These are phyloP conservation scores for Simplicillium aogashimaense DNA, from an alignment of 2,329 filamentous ascomycete species.

Conservation along the genomic window DNA sequence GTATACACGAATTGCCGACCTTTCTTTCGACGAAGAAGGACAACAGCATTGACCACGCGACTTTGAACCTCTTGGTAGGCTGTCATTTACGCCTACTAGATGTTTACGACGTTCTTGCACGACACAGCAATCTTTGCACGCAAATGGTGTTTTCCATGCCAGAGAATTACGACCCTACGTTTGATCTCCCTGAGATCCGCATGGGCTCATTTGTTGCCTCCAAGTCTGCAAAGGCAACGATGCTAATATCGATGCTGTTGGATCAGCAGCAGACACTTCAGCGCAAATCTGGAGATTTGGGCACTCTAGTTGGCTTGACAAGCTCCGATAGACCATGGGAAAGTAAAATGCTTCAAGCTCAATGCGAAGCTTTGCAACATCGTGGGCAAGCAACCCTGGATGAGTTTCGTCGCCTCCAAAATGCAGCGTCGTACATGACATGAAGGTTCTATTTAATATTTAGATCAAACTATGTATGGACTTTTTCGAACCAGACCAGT, in stretches of 20 bases:
- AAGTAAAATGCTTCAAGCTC: too few species aligned
- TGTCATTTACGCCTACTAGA: constrained; percentile 27
- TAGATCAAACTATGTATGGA: too few species aligned
- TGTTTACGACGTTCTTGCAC: constrained; percentile 22
- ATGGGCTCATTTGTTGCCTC: constrained; percentile 28
- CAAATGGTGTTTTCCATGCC: constrained; percentile 17
- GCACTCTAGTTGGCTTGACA: background rate
- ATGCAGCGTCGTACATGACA: too few species aligned
- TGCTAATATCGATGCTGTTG: constrained; percentile 20
- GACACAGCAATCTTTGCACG: constrained; percentile 20
- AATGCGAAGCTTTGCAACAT: too few species aligned
- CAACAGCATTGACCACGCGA: constrained; percentile 18
- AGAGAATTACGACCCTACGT: constrained; percentile 15
- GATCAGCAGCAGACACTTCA: constrained; percentile 18
- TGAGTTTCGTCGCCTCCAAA: too few species aligned
- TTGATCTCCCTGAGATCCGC: constrained; percentile 28
- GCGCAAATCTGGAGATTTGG: constrained; percentile 7
- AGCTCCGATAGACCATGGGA: too few species aligned
- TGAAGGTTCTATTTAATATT: too few species aligned
- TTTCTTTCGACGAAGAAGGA: too few species aligned
- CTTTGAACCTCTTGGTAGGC: constrained; percentile 24
- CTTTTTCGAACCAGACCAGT: too few species aligned
- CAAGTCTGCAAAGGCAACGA: constrained; percentile 19
- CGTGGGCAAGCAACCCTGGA: too few species aligned
- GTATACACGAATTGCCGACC: too few species aligned